phyloP scores from a whole-genome alignment of 495 filamentous ascomycete genomes.

The Podospora sp. region DNA sequence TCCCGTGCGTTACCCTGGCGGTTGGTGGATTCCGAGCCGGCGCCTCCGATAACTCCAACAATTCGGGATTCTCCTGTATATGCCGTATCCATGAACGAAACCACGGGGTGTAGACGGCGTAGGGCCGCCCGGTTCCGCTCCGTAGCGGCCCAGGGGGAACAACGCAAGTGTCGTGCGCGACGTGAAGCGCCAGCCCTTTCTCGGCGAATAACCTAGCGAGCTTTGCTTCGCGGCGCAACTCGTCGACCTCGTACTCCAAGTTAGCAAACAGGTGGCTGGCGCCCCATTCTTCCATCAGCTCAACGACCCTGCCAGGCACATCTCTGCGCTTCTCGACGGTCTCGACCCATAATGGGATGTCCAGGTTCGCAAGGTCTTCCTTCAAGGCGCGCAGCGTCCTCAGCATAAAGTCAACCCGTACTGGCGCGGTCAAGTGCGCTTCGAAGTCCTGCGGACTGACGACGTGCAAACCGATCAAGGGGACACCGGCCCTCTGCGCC shows the following conservation, averaged over 20 bases:
- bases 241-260: conserved; percentile 79
- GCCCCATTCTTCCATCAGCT: conserved; percentile 71
- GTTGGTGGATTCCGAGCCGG: conserved; percentile 63
- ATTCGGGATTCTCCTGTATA: conserved; percentile 65
- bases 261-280: conserved; percentile 73
- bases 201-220: conserved; percentile 62
- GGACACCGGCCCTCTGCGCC: conserved; percentile 64
- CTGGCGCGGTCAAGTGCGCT: conserved; percentile 73
- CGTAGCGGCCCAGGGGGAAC: conserved; percentile 70
- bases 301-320: conserved; percentile 65
- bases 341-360: conserved; percentile 81
- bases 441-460: conserved; percentile 85
- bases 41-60: conserved; percentile 61
- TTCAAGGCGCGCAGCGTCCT: conserved; percentile 67
- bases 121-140: conserved; percentile 71
- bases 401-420: conserved; percentile 78
- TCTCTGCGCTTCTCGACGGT: conserved; percentile 65
- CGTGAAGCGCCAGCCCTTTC: conserved; percentile 63
- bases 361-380: conserved; percentile 64
- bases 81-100: conserved; percentile 73
- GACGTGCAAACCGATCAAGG: conserved; percentile 76
- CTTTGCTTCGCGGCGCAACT: conserved; percentile 70
- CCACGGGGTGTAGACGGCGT: conserved; percentile 85
- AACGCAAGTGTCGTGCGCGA: conserved; percentile 78
- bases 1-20: conserved; percentile 54